phyloP scores from a whole-genome alignment of 2,329 filamentous ascomycete species.

The Fusarium armeniacum region DNA sequence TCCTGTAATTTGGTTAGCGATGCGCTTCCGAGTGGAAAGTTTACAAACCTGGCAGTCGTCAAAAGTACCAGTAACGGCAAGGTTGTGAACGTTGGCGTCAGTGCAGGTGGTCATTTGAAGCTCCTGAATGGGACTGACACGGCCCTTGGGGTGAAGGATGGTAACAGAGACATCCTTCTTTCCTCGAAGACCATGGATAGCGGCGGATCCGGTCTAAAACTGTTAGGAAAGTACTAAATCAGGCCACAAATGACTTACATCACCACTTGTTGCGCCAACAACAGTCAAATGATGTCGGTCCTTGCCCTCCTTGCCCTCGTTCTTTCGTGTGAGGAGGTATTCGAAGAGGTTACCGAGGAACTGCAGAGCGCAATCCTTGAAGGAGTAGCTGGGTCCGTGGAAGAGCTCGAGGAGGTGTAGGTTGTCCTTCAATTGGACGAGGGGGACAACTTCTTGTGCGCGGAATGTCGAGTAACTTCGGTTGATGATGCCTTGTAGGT shows the following conservation, averaged over 20 bases:
- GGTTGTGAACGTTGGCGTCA: conserved; percentile 92
- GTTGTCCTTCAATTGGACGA: conserved; percentile 67
- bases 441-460: conserved; percentile 81
- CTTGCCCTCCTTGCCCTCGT: conserved; percentile 64
- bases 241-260: conserved; percentile 53
- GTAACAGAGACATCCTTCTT: conserved; percentile 98
- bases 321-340: conserved; percentile 86
- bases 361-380: conserved; percentile 90
- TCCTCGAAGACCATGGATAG: conserved; percentile 92
- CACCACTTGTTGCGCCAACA: conserved; percentile 87
- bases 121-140: conserved; percentile 92
- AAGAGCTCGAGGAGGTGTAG: conserved; percentile 89
- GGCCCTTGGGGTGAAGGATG: conserved; percentile 92
- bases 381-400: conserved; percentile 94
- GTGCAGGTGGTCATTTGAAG: conserved; percentile 96
- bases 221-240: conserved; percentile 15
- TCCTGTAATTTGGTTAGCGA: conserved; percentile 30
- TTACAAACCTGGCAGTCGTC: conserved; percentile 86
- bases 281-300: conserved; percentile 86
- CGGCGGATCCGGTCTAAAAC: conserved; percentile 82
- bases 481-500: conserved; percentile 83
- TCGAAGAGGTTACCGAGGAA: conserved; percentile 97
- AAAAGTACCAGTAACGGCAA: conserved; percentile 90
- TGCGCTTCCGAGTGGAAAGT: not conserved
- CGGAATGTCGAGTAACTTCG: conserved; percentile 91